phyloP scores from a whole-genome alignment of 106 monocot species.

The Agapanthus africanus region DNA sequence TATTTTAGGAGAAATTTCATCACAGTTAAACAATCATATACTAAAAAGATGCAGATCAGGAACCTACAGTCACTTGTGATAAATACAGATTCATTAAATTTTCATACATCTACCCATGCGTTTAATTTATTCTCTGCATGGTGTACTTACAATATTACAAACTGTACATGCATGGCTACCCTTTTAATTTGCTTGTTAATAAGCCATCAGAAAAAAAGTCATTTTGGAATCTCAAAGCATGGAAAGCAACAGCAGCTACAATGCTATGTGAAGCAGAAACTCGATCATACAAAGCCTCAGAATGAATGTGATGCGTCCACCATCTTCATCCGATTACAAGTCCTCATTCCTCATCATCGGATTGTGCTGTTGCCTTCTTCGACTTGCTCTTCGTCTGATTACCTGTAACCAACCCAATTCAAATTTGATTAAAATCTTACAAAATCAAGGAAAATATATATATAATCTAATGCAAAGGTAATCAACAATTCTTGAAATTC shows the following conservation, averaged over 20 bases:
- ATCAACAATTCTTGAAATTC: neutral
- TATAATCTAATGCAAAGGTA: neutral
- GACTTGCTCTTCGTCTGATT: neutral
- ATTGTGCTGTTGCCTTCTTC: conserved; percentile 2
- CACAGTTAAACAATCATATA: too few species aligned
- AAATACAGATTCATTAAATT: too few species aligned
- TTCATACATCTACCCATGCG: neutral
- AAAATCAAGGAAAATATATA: neutral
- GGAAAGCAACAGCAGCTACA: neutral
- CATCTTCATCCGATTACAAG: neutral
- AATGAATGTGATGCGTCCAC: neutral
- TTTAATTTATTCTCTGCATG: neutral
- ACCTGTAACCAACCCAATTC: neutral
- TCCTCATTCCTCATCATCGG: conserved; percentile 8
- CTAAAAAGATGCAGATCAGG: too few species aligned
- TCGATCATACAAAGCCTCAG: neutral
- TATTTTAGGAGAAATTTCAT: too few species aligned
- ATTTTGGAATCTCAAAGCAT: too few species aligned
- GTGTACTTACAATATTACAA: neutral
- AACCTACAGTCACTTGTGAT: too few species aligned
- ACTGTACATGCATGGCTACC: conserved; percentile 1
- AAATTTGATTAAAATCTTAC: neutral
- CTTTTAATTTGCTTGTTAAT: neutral
- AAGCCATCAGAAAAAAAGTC: neutral
- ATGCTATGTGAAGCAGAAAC: neutral